Percentiles rank a stretch among this genome's conserved stretches.
These are phyloP conservation scores for Lachnellula suecica DNA, from an alignment of 2,329 filamentous ascomycete species.

Conservation along the genomic window DNA sequence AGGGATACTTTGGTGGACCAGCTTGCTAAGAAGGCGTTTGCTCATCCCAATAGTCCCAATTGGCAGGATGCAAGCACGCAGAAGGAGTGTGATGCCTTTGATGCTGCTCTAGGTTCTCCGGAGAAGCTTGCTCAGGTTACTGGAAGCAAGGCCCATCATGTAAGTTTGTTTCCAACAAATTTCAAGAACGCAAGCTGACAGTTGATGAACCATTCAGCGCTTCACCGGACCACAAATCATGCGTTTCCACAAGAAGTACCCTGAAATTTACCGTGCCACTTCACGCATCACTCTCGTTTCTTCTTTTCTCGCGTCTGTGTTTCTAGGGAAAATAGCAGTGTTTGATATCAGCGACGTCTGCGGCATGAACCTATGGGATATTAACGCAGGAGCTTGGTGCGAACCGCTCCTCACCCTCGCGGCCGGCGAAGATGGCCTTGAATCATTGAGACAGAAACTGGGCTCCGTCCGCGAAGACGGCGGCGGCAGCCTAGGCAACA, in stretches of 20 bases:
- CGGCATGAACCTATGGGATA: slow-evolving; percentile 97
- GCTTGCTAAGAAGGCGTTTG: slow-evolving; percentile 66
- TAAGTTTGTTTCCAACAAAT: slow-evolving; percentile 42
- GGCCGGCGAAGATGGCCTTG: slow-evolving; percentile 57
- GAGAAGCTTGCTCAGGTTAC: slow-evolving; percentile 75
- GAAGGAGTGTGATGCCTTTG: slow-evolving; percentile 85
- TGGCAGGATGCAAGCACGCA: slow-evolving; percentile 99
- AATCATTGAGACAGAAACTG: slow-evolving; percentile 72
- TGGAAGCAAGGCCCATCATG: slow-evolving; percentile 92
- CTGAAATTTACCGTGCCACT: slow-evolving; percentile 78
- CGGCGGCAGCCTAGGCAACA: slow-evolving; percentile 71
- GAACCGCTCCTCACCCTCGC: slow-evolving; percentile 73
- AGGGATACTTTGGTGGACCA: slow-evolving; percentile 68
- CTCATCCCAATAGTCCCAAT: slow-evolving; percentile 86
- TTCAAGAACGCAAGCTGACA: slow-evolving; percentile 11
- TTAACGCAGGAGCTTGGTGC: slow-evolving; percentile 71
- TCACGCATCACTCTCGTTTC: slow-evolving; percentile 89
- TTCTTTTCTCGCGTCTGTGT: slow-evolving; percentile 88
- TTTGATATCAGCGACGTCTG: slow-evolving; percentile 94
- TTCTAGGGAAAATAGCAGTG: slow-evolving; percentile 81
- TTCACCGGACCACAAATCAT: slow-evolving; percentile 98
- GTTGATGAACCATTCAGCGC: slow-evolving; percentile 50
- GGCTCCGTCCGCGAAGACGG: slow-evolving; percentile 80
- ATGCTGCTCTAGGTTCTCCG: slow-evolving; percentile 65
- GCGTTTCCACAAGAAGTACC: slow-evolving; percentile 77